phyloP scores from a whole-genome alignment of 805 yeast genomes.

The Kazachstania bromeliacearum region DNA sequence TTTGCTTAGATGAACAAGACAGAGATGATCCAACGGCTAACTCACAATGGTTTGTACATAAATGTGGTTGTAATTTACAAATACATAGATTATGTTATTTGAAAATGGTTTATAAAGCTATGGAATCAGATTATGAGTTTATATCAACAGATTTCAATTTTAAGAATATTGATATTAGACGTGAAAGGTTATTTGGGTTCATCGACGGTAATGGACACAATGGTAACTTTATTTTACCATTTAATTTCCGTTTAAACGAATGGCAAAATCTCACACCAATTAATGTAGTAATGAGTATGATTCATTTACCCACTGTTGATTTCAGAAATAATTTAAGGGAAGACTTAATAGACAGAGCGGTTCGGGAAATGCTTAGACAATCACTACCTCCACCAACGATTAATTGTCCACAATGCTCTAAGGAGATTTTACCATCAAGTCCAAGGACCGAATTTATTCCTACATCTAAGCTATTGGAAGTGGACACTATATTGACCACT shows the following conservation, averaged over 20 bases:
- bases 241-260: too few relatives aligned
- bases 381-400: background rate
- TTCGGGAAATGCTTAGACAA: too few relatives aligned
- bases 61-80: conserved; percentile 27
- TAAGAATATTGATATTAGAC: background rate
- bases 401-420: conserved; percentile 12
- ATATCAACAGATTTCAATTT: background rate
- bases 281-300: too few relatives aligned
- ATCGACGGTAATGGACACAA: too few relatives aligned
- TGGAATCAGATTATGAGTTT: conserved; percentile 1
- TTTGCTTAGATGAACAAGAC: conserved; percentile 24
- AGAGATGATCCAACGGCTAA: conserved; percentile 6
- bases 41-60: conserved; percentile 18
- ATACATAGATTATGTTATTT: conserved; percentile 23
- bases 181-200: background rate
- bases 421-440: conserved; percentile 1
- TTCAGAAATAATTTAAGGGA: too few relatives aligned
- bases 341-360: too few relatives aligned
- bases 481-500: conserved; percentile 2
- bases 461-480: background rate
- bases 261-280: too few relatives aligned
- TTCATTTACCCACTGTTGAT: too few relatives aligned
- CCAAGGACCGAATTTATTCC: conserved; percentile 3
- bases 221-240: too few relatives aligned
- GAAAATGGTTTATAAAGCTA: conserved; percentile 14